Evolutionary conservation across 208 protist genomes (phyloP).

Genomic region (Tritrichomonas foetus): DNA sequence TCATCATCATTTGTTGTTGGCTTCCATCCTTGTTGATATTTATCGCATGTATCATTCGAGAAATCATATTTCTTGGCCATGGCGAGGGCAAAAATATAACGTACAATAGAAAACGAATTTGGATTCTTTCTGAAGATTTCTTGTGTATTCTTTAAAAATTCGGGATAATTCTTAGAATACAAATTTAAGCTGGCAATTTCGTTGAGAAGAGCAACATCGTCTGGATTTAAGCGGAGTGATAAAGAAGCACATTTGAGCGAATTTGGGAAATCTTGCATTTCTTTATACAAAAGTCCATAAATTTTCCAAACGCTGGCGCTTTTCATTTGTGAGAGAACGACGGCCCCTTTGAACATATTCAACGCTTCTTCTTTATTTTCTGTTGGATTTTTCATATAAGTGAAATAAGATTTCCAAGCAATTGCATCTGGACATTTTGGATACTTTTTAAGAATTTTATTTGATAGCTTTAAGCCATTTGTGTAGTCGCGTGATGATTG

Average conservation of each 20-base stretch:
- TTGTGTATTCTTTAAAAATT: neutral
- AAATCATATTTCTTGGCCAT: neutral
- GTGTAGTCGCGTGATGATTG: neutral
- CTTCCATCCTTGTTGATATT: neutral
- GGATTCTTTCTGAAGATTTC: neutral
- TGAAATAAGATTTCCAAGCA: conserved; percentile 4
- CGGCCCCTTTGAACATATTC: neutral
- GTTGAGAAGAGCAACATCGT: neutral
- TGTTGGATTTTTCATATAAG: neutral
- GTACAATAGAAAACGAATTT: neutral
- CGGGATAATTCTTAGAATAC: neutral
- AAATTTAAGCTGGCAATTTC: neutral
- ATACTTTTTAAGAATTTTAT: neutral
- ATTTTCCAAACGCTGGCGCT: neutral
- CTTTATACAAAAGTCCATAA: neutral
- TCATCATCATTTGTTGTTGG: neutral
- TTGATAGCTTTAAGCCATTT: neutral
- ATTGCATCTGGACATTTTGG: neutral
- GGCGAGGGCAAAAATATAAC: neutral
- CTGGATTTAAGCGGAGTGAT: neutral
- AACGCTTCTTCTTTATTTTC: neutral
- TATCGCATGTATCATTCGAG: too few relatives aligned
- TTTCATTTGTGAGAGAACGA: neutral
- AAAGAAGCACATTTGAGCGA: neutral
- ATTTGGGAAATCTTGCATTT: neutral